These are phyloP conservation scores for Dicorynia guianensis DNA, from an alignment of 306 rosid genomes.

Conservation along the genomic window DNA sequence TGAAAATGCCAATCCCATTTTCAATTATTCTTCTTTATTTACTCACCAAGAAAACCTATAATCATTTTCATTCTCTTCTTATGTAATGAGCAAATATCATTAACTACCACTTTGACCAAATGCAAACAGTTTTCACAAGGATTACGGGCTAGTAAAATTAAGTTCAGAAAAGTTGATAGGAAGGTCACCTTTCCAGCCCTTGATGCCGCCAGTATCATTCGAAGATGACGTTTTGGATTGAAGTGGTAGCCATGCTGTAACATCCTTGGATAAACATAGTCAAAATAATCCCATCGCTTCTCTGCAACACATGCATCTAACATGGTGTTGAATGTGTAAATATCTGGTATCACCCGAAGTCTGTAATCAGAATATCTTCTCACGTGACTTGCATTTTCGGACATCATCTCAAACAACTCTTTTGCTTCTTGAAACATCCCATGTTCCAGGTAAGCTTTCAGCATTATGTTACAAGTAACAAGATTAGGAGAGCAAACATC, in stretches of 20 bases:
- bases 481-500: slow-evolving; percentile 85
- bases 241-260: slow-evolving; percentile 71
- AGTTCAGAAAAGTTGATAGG: neutral
- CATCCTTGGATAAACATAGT: slow-evolving; percentile 66
- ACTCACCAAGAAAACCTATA: slow-evolving; percentile 17
- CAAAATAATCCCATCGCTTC: slow-evolving; percentile 82
- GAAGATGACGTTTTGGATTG: slow-evolving; percentile 91
- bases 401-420: slow-evolving; percentile 70
- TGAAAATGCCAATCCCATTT: slow-evolving; percentile 25
- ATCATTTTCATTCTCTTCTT: slow-evolving; percentile 2
- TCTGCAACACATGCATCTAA: slow-evolving; percentile 68
- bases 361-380: slow-evolving; percentile 53
- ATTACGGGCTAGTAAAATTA: slow-evolving; percentile 10
- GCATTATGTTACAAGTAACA: slow-evolving; percentile 82
- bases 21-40: slow-evolving; percentile 22
- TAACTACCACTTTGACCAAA: slow-evolving; percentile 1
- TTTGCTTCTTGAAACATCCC: slow-evolving; percentile 81
- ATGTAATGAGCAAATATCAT: neutral
- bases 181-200: slow-evolving; percentile 79
- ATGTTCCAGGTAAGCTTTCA: slow-evolving; percentile 76
- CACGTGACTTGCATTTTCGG: slow-evolving; percentile 52
- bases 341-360: slow-evolving; percentile 73
- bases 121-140: slow-evolving; percentile 12
- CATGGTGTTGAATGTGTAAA: slow-evolving; percentile 82
- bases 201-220: slow-evolving; percentile 75